These are phyloP conservation scores for Cenchrus fungigraminus DNA, from an alignment of 176 grass and related monocot species.

Conservation along the genomic window DNA sequence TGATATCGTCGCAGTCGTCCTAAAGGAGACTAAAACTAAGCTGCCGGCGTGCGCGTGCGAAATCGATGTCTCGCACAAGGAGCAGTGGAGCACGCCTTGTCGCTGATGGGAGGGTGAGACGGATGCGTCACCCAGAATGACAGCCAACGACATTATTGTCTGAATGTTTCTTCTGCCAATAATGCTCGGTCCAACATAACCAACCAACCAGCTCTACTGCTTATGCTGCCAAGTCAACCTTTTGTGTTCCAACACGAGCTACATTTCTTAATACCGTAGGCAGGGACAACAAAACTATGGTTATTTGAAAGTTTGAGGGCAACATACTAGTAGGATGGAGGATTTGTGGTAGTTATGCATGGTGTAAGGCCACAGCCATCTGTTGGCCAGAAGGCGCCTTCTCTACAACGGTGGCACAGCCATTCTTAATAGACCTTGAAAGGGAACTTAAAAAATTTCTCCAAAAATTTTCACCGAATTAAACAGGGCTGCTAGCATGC, in stretches of 20 bases:
- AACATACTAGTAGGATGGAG: background rate
- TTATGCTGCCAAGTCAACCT: too few species aligned
- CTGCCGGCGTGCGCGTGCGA: background rate
- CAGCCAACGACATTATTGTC: background rate
- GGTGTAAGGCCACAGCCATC: too few species aligned
- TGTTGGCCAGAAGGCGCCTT: conserved; percentile 9
- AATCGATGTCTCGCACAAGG: background rate
- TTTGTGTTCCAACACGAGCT: background rate
- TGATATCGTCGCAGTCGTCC: too few species aligned
- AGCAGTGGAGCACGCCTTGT: background rate
- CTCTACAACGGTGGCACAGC: conserved; percentile 49
- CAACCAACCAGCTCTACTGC: background rate
- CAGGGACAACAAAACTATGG: too few species aligned
- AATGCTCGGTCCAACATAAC: background rate
- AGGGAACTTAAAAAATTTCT: too few species aligned
- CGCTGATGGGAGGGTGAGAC: background rate
- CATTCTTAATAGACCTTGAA: conserved; percentile 16
- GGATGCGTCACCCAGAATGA: background rate
- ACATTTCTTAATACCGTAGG: background rate
- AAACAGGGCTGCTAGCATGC: background rate
- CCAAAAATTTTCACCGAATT: too few species aligned
- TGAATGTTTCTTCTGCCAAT: background rate
- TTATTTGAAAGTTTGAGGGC: too few species aligned
- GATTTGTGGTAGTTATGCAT: too few species aligned
- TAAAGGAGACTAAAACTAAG: too few species aligned